A percentile compares a stretch with the other conserved stretches of the same genome.
Conservation (phyloP, 192 early-diverging fungal genomes). For the Phycomyces blakesleeanus region DNA sequence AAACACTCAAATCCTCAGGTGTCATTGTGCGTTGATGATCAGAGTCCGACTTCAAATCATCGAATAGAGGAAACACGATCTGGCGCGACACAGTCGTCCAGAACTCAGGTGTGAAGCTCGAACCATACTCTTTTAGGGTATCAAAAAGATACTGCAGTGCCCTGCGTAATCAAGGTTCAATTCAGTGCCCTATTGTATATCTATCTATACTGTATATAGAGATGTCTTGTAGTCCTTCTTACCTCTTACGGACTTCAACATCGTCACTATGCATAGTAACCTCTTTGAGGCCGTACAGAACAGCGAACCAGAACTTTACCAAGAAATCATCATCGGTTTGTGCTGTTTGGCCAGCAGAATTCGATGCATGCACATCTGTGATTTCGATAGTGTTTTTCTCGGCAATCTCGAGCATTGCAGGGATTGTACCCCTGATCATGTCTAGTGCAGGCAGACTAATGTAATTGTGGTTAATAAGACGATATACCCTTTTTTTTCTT, state of each 20-base stretch:
- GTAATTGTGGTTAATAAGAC: neutral
- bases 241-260: constrained; percentile 83
- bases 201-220: neutral
- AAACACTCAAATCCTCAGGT: constrained; percentile 84
- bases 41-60: constrained; percentile 64
- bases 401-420: constrained; percentile 33
- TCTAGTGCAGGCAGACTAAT: constrained; percentile 37
- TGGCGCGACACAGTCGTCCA: constrained; percentile 83
- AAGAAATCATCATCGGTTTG: constrained; percentile 54
- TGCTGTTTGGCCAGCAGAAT: constrained; percentile 6
- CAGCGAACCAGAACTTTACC: constrained; percentile 80
- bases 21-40: constrained; percentile 57
- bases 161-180: constrained; percentile 25
- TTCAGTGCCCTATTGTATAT: neutral
- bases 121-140: constrained; percentile 73
- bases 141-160: constrained; percentile 84
- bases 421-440: constrained; percentile 37
- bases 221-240: constrained; percentile 5
- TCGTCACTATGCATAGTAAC: constrained; percentile 89
- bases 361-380: constrained; percentile 22
- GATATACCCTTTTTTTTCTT: too few relatives aligned
- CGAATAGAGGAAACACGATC: constrained; percentile 88
- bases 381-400: constrained; percentile 23
- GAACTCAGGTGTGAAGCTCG: constrained; percentile 66
- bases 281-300: constrained; percentile 84